Percentiles rank a stretch among this genome's conserved stretches.
Conservation (phyloP, 345 rosid genomes). For the Adansonia digitata region DNA sequence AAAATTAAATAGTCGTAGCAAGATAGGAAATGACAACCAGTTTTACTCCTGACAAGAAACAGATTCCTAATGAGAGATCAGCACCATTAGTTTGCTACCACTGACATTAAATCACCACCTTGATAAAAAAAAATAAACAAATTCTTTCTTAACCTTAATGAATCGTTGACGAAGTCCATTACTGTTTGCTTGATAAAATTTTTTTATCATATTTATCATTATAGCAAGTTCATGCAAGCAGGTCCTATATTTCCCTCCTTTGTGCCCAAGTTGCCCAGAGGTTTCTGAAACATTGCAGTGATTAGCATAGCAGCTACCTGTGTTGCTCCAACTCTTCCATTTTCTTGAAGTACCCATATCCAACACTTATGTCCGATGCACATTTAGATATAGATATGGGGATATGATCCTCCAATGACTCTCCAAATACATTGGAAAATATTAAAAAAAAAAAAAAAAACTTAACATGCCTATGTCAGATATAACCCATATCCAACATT, state of each 20-base stretch:
- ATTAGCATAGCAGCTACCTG: neutral
- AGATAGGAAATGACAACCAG: neutral
- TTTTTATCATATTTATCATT: neutral
- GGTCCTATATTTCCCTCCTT: neutral
- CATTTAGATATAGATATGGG: no score
- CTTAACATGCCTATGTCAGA: neutral
- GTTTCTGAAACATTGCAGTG: neutral
- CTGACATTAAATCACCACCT: neutral
- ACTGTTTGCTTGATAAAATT: neutral
- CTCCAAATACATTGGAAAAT: no score
- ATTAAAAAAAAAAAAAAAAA: no score
- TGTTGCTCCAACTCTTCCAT: no score
- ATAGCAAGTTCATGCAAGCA: neutral
- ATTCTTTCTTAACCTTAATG: neutral
- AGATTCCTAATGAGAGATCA: neutral
- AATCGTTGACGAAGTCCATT: neutral
- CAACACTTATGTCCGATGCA: no score
- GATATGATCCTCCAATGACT: no score
- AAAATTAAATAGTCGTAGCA: no score
- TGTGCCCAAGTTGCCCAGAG: neutral
- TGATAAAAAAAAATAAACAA: neutral
- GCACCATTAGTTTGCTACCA: neutral
- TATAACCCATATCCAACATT: no score
- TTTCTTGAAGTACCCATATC: no score
- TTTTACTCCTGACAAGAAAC: neutral